Evolutionary conservation across 495 filamentous ascomycete genomes (phyloP), one percentile per base, ranked within the genome.

Genomic region (Aspergillus olivimuriae): DNA sequence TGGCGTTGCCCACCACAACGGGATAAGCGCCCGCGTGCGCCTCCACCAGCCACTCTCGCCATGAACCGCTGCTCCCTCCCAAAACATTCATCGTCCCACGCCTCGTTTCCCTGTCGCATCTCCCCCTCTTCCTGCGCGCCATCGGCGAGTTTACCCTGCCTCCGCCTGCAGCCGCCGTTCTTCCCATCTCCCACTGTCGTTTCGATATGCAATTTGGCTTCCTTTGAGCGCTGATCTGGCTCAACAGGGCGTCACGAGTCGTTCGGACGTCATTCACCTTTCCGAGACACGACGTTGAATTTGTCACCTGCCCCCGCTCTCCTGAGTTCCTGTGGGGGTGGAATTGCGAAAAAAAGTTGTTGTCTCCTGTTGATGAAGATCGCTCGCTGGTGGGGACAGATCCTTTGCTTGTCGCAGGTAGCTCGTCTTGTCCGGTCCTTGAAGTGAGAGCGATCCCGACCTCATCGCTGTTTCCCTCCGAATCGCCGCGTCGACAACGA

Each of bases 1-100:
- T n/a, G n/a, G n/a, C n/a, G 57, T 61, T 61, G 58, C 58, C 58
- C 58, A 55, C 57, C 57, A 57, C 54, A 54, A 61, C 57, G 39
- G 31, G 50, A 44, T 44, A 50, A 52, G 50, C 48, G 49, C 41
- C 49, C 44, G 53, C 45, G n/a, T n/a, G n/a, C 44, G 14, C 45
- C 39, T 48, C 48, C 52, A 51, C 55, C 49, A 53, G 50, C 55
- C 58, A 57, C 53, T 39, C 38, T 30, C 34, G 34, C 32, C 36
- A 31, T 44, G 44, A 47, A 50, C 22, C 24, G 9, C 19, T 19
- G 28, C 34, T 14, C 22, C 6, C 16, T 38, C 33, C 39, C 53
- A 60, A 60, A 56, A 60, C 51, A 60, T 52, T 44, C 17, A 48
- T 19, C 41, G 20, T 10, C 22, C 15, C 22, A 23, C 3, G n/a